phyloP scores from a whole-genome alignment of 768 basidiomycete species.

The Russula emetica region DNA sequence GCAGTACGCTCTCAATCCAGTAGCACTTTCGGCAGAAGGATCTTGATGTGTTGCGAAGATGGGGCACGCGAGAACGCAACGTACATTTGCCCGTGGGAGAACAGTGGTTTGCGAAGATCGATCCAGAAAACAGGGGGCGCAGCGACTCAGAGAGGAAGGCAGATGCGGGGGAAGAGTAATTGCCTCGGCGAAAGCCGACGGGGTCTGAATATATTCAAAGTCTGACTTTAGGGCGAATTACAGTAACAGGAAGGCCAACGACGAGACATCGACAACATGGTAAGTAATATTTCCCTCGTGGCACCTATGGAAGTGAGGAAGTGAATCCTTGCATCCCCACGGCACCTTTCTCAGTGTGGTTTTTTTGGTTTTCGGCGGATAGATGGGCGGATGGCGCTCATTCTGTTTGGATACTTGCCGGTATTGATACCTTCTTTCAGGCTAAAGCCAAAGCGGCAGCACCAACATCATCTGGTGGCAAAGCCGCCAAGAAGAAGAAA shows the following conservation, averaged over 20 bases:
- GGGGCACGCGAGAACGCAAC: too few relatives aligned
- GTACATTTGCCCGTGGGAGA: too few relatives aligned
- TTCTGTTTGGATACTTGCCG: constrained; percentile 28
- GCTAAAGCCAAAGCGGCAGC: constrained; percentile 69
- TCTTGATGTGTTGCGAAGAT: too few relatives aligned
- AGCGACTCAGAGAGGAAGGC: too few relatives aligned
- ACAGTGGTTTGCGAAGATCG: too few relatives aligned
- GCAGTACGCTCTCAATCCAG: too few relatives aligned
- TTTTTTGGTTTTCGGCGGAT: constrained; percentile 7
- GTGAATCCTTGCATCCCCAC: constrained; percentile 3
- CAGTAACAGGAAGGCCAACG: constrained; percentile 17
- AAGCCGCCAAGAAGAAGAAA: constrained; percentile 99
- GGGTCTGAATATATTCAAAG: background rate
- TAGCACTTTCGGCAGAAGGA: too few relatives aligned
- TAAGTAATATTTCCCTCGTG: constrained; percentile 29
- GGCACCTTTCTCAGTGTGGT: constrained; percentile 3
- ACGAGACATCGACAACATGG: constrained; percentile 35
- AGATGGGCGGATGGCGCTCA: constrained; percentile 32
- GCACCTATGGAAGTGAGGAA: constrained; percentile 7
- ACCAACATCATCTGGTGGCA: constrained; percentile 61
- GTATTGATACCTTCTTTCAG: constrained; percentile 28
- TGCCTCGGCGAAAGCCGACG: background rate
- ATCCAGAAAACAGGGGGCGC: too few relatives aligned
- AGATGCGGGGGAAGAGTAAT: too few relatives aligned
- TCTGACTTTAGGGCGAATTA: background rate